Evolutionary conservation across 208 protist genomes (phyloP), one percentile per base, ranked within the genome.

Genomic region (Acanthamoeba lenticulata): DNA sequence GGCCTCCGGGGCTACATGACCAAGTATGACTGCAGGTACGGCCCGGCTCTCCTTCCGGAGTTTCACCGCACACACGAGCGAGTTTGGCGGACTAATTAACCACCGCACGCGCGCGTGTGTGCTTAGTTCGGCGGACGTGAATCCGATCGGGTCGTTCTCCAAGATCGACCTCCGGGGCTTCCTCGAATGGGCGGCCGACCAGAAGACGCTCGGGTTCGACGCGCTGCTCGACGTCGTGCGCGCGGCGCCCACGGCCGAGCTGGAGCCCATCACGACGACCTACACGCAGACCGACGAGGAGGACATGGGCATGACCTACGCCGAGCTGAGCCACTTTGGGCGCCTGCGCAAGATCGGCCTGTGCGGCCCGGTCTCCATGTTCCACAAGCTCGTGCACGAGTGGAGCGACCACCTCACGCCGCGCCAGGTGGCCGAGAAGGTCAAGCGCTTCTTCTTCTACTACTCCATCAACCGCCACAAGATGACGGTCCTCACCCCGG

Each of bases 221-320:
- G 15, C 95, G 13, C 44, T 97, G 11, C 21, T 81, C 6, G 27
- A 93, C 0, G 81, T 97, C 24, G 5, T 95, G 13, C 67, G 45
- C 0, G 97, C 97, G 7, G 86, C 95, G 2, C 97, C 97, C n/a
- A 97, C 97, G 0, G 97, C 97, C 9, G 97, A 98, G 57, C 90
- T 98, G 1, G 95, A 98, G 85, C 97, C 97, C 49, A 96, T 97
- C 44, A 96, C 97, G 17, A 72, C 34, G 15, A 40, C 40, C 29
- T 97, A 97, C 74, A 93, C 55, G 19, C 95, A 97, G 72, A 94
- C 91, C 4, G 95, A 95, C 52, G 45, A 47, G 4, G 38, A 47
- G 15, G 98, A 98, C 81, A 98, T 98, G 98, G 98, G 98, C 45
- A 98, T 98, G 97, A 97, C 97, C 1, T 98, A 98, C 92, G 97